These are phyloP conservation scores for Batkoa obscura DNA, from an alignment of 371 early-diverging fungal genomes.

Conservation along the genomic window DNA sequence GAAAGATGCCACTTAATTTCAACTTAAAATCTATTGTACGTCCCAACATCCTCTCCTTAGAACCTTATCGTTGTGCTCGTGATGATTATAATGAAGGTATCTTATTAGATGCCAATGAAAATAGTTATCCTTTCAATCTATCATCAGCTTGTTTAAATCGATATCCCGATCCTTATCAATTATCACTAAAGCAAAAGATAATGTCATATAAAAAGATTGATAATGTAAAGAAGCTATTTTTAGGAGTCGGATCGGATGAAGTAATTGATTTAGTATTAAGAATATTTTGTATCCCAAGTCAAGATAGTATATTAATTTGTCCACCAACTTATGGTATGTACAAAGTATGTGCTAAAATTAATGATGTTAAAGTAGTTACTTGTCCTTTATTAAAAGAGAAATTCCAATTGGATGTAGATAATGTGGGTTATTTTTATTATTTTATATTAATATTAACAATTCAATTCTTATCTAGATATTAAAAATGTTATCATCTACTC, in stretches of 20 bases:
- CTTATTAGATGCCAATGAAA: conserved; percentile 94
- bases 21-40: conserved; percentile 55
- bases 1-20: too few species aligned
- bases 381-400: conserved; percentile 48
- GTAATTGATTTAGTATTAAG: conserved; percentile 80
- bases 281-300: conserved; percentile 75
- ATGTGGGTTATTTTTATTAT: conserved; percentile 37
- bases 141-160: conserved; percentile 40
- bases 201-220: not conserved
- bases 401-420: conserved; percentile 61
- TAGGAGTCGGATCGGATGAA: conserved; percentile 95
- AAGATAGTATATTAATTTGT: conserved; percentile 79
- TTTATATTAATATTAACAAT: not conserved
- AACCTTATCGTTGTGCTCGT: conserved; percentile 92
- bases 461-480: conserved; percentile 23
- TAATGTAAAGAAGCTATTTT: conserved; percentile 39
- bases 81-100: conserved; percentile 86
- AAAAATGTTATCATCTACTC: conserved; percentile 32
- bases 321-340: conserved; percentile 99
- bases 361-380: conserved; percentile 76
- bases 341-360: conserved; percentile 74
- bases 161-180: conserved; percentile 91
- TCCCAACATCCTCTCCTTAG: conserved; percentile 79
- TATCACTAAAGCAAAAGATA: conserved; percentile 42
- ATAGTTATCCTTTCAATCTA: conserved; percentile 38